Conservation (phyloP, 768 basidiomycete species). For the Mycena galopus region DNA sequence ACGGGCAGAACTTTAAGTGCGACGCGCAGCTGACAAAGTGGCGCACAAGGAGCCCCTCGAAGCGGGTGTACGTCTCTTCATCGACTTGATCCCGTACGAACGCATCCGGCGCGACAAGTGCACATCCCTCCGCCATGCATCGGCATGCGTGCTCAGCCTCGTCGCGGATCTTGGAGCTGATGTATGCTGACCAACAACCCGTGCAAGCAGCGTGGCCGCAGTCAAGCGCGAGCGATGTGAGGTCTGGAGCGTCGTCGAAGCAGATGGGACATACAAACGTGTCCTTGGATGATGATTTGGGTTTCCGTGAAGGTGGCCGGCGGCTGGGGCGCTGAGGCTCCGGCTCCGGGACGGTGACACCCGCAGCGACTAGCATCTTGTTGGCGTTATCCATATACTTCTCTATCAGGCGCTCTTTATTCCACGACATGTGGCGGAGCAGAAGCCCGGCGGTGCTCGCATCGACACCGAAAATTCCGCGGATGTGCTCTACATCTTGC, state of each 20-base stretch:
- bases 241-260: slow-evolving; percentile 78
- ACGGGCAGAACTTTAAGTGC: slow-evolving; percentile 94
- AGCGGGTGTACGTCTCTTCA: slow-evolving; percentile 70
- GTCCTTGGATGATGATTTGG: slow-evolving; percentile 52
- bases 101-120: slow-evolving; percentile 70
- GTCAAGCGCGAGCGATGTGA: slow-evolving; percentile 75
- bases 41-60: slow-evolving; percentile 89
- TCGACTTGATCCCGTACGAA: slow-evolving; percentile 73
- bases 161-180: slow-evolving; percentile 83
- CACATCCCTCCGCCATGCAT: slow-evolving; percentile 87
- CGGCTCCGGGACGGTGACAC: slow-evolving; percentile 66
- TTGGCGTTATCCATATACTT: slow-evolving; percentile 96
- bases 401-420: slow-evolving; percentile 95
- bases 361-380: slow-evolving; percentile 79
- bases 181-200: slow-evolving; percentile 87
- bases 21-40: slow-evolving; percentile 90
- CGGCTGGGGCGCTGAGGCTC: slow-evolving; percentile 50
- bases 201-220: slow-evolving; percentile 91
- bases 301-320: slow-evolving; percentile 38
- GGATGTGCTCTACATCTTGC: slow-evolving; percentile 86
- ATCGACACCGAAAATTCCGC: slow-evolving; percentile 89
- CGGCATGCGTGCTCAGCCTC: slow-evolving; percentile 81
- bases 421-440: slow-evolving; percentile 90
- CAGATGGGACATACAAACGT: slow-evolving; percentile 94
- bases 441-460: slow-evolving; percentile 85